Evolutionary conservation across 164 flowering plant species (phyloP).

Genomic region (Stephania japonica): DNA sequence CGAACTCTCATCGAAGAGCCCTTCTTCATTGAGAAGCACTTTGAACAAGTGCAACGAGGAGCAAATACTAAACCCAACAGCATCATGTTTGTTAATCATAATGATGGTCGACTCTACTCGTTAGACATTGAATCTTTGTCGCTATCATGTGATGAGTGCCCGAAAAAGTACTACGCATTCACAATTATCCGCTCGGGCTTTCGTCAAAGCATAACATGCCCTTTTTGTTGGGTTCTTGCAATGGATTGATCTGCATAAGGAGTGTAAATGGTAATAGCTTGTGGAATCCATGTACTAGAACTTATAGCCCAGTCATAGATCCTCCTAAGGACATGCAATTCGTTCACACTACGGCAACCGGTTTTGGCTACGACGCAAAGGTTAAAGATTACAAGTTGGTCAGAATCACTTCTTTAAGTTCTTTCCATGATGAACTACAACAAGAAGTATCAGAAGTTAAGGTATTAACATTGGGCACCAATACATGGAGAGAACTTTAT

Average conservation of each 20-base stretch:
- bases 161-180: too few species aligned
- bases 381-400: not conserved
- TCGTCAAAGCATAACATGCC: too few species aligned
- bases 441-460: not conserved
- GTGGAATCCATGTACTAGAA: not conserved
- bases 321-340: not conserved
- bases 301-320: not conserved
- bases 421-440: too few species aligned
- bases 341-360: not conserved
- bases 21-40: not conserved
- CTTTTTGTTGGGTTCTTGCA: not conserved
- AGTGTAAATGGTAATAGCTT: not conserved
- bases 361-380: conserved; percentile 6
- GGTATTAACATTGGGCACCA: not conserved
- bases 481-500: not conserved
- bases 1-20: not conserved
- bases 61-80: too few species aligned
- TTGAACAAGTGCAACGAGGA: not conserved
- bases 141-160: too few species aligned
- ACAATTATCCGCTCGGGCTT: too few species aligned
- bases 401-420: not conserved
- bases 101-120: too few species aligned
- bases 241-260: not conserved
- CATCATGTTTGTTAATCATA: too few species aligned
- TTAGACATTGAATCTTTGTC: too few species aligned